A percentile compares a stretch with the other conserved stretches of the same genome.
Evolutionary conservation across 768 basidiomycete genomes (phyloP).

Genomic region (Pisolithus marmoratus): DNA sequence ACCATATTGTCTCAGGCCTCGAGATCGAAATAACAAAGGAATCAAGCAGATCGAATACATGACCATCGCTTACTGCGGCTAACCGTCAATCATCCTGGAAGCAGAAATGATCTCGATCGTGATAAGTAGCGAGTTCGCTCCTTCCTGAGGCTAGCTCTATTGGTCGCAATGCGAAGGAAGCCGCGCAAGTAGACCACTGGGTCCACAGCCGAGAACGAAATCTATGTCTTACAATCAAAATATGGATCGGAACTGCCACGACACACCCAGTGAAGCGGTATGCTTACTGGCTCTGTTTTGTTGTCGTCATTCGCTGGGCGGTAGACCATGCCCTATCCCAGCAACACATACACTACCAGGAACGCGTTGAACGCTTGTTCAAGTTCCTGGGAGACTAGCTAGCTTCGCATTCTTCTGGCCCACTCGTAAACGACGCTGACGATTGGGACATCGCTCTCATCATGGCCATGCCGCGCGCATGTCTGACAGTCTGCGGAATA

Average conservation of each 20-base stretch:
- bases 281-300: background rate
- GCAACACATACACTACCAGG: background rate
- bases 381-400: constrained; percentile 13
- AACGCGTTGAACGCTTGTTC: constrained; percentile 5
- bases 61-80: constrained; percentile 6
- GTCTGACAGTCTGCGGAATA: constrained; percentile 7
- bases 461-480: background rate
- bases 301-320: background rate
- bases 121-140: constrained; percentile 1
- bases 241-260: background rate
- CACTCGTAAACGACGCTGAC: constrained; percentile 11
- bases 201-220: constrained; percentile 6
- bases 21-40: constrained; percentile 5
- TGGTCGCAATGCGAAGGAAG: background rate
- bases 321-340: background rate
- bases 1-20: background rate
- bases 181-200: constrained; percentile 5
- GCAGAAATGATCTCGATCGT: background rate
- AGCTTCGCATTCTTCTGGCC: constrained; percentile 5
- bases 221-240: background rate
- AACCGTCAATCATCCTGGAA: background rate
- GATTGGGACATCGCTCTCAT: constrained; percentile 13
- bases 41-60: constrained; percentile 1
- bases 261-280: background rate
- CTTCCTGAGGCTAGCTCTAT: background rate